These are phyloP conservation scores for Lactarius tabidus DNA, from an alignment of 768 basidiomycete species.

Conservation along the genomic window DNA sequence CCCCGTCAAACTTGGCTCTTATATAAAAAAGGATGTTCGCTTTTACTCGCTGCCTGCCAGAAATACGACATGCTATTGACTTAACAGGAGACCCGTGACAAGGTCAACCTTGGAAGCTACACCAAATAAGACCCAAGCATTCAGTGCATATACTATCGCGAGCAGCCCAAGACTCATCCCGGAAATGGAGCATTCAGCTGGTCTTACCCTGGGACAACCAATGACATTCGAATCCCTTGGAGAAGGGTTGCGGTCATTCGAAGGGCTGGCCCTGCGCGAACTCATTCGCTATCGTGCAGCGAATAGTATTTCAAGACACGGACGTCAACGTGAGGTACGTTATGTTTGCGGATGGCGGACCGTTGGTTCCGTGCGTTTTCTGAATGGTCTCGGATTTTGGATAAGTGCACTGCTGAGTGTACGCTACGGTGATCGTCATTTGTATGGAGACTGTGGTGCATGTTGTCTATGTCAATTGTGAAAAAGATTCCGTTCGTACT, in stretches of 20 bases:
- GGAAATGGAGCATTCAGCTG: not conserved
- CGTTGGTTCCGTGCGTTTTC: too few relatives aligned
- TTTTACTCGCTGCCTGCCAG: conserved; percentile 20
- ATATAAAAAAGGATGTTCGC: not conserved
- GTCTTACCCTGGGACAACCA: not conserved
- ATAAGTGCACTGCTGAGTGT: too few relatives aligned
- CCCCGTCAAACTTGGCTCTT: not conserved
- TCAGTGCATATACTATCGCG: conserved; percentile 23
- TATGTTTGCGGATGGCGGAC: too few relatives aligned
- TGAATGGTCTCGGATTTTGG: too few relatives aligned
- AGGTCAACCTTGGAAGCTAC: not conserved
- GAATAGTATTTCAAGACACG: too few relatives aligned
- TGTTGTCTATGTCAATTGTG: too few relatives aligned
- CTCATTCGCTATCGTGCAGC: not conserved
- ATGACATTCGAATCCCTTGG: conserved; percentile 12
- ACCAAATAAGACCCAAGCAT: conserved; percentile 1
- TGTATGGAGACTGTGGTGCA: too few relatives aligned
- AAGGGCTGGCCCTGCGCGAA: not conserved
- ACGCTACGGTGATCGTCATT: too few relatives aligned
- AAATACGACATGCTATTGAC: conserved; percentile 29
- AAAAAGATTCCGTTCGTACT: too few relatives aligned
- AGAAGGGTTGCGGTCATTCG: not conserved
- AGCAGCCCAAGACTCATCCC: not conserved
- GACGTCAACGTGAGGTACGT: too few relatives aligned
- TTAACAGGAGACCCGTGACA: not conserved